Evolutionary conservation across 2,329 filamentous ascomycete species (phyloP), one percentile per base, ranked within the genome.

Genomic region (Spiromastix sp.): DNA sequence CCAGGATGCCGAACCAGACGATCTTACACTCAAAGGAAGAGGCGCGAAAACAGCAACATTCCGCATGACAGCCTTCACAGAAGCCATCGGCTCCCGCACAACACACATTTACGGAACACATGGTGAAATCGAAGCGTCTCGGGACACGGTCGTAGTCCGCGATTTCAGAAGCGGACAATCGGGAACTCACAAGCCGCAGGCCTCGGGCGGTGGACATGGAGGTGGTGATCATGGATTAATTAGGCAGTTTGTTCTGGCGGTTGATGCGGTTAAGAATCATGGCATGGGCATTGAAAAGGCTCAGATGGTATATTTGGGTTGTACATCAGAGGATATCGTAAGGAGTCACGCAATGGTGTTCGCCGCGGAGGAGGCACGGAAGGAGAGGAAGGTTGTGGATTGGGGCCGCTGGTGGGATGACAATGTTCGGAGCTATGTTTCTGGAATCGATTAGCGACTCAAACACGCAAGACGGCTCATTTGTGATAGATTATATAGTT

Each of bases 31-130:
- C 42, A 58, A 42, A 28, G 52, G 57, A 31, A 64, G 73, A 18
- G 73, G 72, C 2, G 72, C 81, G 27, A 93, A 93, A 61, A 82
- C 78, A 13, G 85, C 83, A 1, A 78, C 76, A 10, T 81, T 93
- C 54, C 85, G 91, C 57, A 91, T 93, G 85, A 77, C 85, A 1
- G 82, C 85, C 4, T 81, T 85, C 48, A 86, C 83, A 0, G 76
- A 79, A 48, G 78, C 78, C 52, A 77, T 85, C 41, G 91, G 85
- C 55, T 70, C 87, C 44, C 73, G 85, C 12, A 77, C 82, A 47
- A 81, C 81, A 1, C 66, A 79, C 42, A 73, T 89, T 37, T 87
- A 89, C 56, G 85, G 85, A 31, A 79, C 79, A 0, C 67, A 75
- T 40, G 85, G 85, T 29, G 85, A 93, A 59, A 74, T 93, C 21